Base-by-base conservation (phyloP, 257 asterid genomes). In the Agastache rugosa region DNA sequence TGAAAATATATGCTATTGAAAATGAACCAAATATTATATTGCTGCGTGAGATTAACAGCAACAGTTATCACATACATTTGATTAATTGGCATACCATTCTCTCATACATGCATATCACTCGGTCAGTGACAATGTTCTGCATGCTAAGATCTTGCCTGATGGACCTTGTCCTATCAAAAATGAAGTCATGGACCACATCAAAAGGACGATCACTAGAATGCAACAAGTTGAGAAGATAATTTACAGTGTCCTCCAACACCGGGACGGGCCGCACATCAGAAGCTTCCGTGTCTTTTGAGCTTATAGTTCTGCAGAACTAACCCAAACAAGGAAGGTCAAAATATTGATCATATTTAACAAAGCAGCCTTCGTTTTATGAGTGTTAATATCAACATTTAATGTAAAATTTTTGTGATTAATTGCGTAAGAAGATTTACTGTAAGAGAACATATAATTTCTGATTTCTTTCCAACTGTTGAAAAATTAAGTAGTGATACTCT, bases 251-350 rank as follows among this genome's bases (percentile, higher is more conserved):
- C 69, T 90, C 90, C 86, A 94, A 77, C 71, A 92, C 93, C 1
- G 88, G 77, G 75, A 90, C 85, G 60, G 97, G 96, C 85, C 98
- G 90, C 81, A 94, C 87, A 74, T 88, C 96, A 71, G 95, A 91
- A 73, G 87, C 87, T 77, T 79, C 83, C 58, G 75, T 23, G 54
- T 86, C 79, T 71, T 80, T 85, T 19, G 82, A 19, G 63, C 86
- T 84, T 82, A 94, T 89, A 71, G 97, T 94, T 85, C 98, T 94
- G 96, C 98, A 92, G 79, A 94, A 94, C 98, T 94, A 80, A 66
- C 12, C 75, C 74, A 17, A 56, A 35, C 73, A 71, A 74, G 76
- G 23, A 37, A 75, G 54, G 48, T 71, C 64, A 76, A 10, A 61
- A 72, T 8, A 6, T 47, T 50, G 50, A 17, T 11, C 41, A 71